These are phyloP conservation scores for Thalia dealbata DNA, from an alignment of 176 grass and related monocot genomes.

Conservation along the genomic window DNA sequence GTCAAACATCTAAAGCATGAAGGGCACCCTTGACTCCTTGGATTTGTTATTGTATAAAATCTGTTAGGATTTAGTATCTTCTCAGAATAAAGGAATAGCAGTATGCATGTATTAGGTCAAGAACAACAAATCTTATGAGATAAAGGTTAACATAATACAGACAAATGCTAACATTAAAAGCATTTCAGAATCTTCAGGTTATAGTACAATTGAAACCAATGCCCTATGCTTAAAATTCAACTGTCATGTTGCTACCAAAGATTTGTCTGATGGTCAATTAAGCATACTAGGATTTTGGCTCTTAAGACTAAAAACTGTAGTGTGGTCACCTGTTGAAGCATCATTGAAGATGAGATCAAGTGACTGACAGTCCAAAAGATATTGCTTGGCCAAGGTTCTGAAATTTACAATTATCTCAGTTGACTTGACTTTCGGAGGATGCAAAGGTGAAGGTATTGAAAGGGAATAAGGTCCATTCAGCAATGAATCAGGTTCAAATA, in stretches of 20 bases:
- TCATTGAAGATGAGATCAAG: slow-evolving; percentile 78
- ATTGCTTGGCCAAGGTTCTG: slow-evolving; percentile 75
- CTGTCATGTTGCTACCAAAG: not conserved
- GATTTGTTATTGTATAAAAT: not conserved
- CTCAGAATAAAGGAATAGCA: too few species aligned
- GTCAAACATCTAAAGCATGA: not conserved
- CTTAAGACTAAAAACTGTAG: not conserved
- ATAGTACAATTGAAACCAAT: not conserved
- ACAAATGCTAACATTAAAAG: not conserved
- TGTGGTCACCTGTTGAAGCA: slow-evolving; percentile 38
- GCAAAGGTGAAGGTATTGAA: slow-evolving; percentile 52
- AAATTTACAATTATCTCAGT: slow-evolving; percentile 55
- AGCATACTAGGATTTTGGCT: not conserved
- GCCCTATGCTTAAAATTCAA: not conserved
- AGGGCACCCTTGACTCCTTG: not conserved
- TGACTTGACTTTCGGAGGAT: slow-evolving; percentile 61
- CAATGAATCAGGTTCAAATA: slow-evolving; percentile 69
- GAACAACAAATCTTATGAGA: not conserved
- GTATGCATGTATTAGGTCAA: not conserved
- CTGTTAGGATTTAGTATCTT: not conserved
- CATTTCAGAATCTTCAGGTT: not conserved
- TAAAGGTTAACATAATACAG: not conserved
- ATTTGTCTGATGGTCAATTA: not conserved
- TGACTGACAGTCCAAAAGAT: slow-evolving; percentile 79
- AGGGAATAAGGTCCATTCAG: slow-evolving; percentile 66